Base-by-base conservation (phyloP, 2,329 filamentous ascomycete genomes). In the Penicillium frequentans region DNA sequence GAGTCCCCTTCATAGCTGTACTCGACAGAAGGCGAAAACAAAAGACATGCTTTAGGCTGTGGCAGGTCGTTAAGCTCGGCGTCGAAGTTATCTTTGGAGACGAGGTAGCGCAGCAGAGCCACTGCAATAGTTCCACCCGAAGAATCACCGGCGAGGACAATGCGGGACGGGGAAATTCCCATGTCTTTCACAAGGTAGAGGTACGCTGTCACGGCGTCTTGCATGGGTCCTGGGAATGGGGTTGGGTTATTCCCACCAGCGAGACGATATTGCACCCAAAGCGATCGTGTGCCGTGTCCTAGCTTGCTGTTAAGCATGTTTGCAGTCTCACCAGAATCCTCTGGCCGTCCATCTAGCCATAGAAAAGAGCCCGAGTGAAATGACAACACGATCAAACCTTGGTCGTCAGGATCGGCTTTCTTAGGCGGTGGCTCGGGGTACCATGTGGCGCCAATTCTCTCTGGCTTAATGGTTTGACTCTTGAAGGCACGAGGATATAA, bases 121-220 rank as follows among this genome's bases (percentile, higher is more conserved):
- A 66, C 26, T 19, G 47, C 60, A 27, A 63, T 53, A n/a, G 61
- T 65, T 23, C 56, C 56, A 13, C 65, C 64, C 24, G 64, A 58
- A n/a, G 59, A 63, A 46, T 68, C 65, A 47, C 65, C 64, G 6
- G 54, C 59, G 21, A 68, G 35, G 4, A 67, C 37, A 26, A 68
- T 66, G 6, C 60, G 65, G 10, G 49, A 57, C 5, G 65, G 58
- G 2, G 62, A 60, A 47, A 67, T 66, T 21, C 55, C 48, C 2
- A 64, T n/a, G 3, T 58, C 56, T 24, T 60, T 52, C 19, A 66
- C 42, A 21, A 67, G 60, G 24, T 66, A 65, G 27, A 58, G 19
- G 39, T 67, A 67, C 9, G 64, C 58, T 1, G 65, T 61, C 26
- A 67, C 51, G n/a, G 64, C 63, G 24, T 67, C 65, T 62, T 66